Conservation (phyloP, 2,329 filamentous ascomycete genomes). For the Allantophomopsis cytisporea region DNA sequence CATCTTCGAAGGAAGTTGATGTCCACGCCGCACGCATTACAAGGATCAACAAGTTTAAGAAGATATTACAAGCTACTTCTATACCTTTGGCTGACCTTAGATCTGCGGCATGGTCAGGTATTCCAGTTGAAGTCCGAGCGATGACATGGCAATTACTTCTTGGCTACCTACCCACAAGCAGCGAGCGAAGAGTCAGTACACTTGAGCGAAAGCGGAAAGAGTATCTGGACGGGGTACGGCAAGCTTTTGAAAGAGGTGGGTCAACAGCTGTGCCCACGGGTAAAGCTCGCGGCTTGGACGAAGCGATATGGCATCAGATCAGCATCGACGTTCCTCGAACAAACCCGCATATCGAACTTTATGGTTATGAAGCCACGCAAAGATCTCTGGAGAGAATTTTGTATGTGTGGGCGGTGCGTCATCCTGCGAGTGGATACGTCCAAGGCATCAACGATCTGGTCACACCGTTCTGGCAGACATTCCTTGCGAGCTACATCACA, state of each 20-base stretch:
- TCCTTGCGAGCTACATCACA: constrained; percentile 88
- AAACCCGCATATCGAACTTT: constrained; percentile 89
- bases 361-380: constrained; percentile 92
- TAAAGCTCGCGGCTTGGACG: constrained; percentile 61
- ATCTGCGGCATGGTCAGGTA: constrained; percentile 81
- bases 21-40: constrained; percentile 77
- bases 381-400: constrained; percentile 86
- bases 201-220: constrained; percentile 92
- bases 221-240: constrained; percentile 82
- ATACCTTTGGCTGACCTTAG: constrained; percentile 77
- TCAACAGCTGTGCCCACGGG: constrained; percentile 24
- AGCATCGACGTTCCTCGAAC: constrained; percentile 96
- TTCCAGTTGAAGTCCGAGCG: constrained; percentile 87
- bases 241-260: constrained; percentile 55
- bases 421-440: constrained; percentile 94
- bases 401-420: constrained; percentile 94
- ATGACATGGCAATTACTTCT: constrained; percentile 98
- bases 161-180: constrained; percentile 93
- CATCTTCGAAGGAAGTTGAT: constrained; percentile 72
- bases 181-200: constrained; percentile 78
- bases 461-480: constrained; percentile 96
- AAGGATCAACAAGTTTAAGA: constrained; percentile 97
- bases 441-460: constrained; percentile 98
- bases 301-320: constrained; percentile 99
- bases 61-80: constrained; percentile 80